Base-by-base conservation (phyloP, 2,329 filamentous ascomycete species). In the Akanthomyces uredinophilus region DNA sequence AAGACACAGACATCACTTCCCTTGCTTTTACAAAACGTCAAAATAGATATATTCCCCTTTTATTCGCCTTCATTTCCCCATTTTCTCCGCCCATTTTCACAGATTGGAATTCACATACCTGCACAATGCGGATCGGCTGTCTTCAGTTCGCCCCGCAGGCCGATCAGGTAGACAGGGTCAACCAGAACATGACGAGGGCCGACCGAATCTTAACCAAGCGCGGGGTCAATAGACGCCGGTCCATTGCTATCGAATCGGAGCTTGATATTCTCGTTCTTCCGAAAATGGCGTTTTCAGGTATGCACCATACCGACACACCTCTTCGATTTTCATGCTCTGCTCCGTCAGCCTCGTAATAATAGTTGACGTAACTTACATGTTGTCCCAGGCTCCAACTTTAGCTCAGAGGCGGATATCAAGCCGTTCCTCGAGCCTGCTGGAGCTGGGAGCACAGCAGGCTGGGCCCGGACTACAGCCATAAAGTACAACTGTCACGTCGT, bases 191-290 rank as follows among this genome's bases (percentile, higher is more conserved):
- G 51, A 83, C 81, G 65, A 82, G 81, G 29, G 90, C 90, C 65
- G 85, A 92, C 66, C 73, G 79, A 0, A 79, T 93, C 3, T 75
- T 94, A 16, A 79, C 74, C 27, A 77, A 70, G 37, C 14, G 13
- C 14, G 37, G 37, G 29, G 81, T 83, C 0, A 11, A 5, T 14
- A 5, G 18, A 39, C 8, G 13, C 24, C 14, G 4, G 4, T 43
- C 22, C n/a, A 7, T 37, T 24, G 74, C 79, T 5, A 74, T 79
- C 0, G 74, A 81, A 27, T 39, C 35, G 1, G 75, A 81, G 18
- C 53, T 93, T 1, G 88, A 92, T 69, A 79, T 93, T 32, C 77
- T 95, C 0, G 84, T 94, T 0, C 75, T 94, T 0, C 90, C 91
- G 0, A 91, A 94, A 70, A 76, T 94, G 72, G 88, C 90, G 1